Conservation (phyloP, 2,329 filamentous ascomycete species). For the Monilinia fructicola region DNA sequence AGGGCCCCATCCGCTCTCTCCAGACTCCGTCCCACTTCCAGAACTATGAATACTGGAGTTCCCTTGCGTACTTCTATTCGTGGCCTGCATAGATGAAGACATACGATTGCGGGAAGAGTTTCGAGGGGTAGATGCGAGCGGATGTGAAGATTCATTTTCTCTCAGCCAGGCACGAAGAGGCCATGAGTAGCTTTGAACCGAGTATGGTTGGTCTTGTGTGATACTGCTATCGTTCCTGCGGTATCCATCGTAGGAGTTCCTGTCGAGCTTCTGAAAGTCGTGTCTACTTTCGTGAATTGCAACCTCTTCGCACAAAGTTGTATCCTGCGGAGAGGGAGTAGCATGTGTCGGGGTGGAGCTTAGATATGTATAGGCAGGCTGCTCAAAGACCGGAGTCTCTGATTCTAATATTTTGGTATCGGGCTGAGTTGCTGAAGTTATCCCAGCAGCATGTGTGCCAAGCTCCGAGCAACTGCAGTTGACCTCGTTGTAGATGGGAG, state of each 20-base stretch:
- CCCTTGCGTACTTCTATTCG: constrained; percentile 30
- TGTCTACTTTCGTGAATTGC: background rate
- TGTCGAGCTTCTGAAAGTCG: background rate
- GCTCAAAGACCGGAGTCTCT: constrained; percentile 25
- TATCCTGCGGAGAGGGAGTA: background rate
- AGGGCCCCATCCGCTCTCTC: constrained; percentile 23
- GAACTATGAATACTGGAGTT: constrained; percentile 27
- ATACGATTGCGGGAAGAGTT: constrained; percentile 5
- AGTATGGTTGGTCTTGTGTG: background rate
- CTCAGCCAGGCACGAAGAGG: constrained; percentile 6
- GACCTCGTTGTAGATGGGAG: constrained; percentile 33
- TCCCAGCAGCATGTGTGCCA: constrained; percentile 20
- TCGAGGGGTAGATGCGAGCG: background rate
- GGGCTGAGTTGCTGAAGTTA: background rate
- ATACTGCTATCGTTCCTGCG: background rate
- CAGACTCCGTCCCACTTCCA: constrained; percentile 23
- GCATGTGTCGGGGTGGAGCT: background rate
- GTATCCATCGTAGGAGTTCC: background rate
- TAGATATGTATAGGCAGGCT: constrained; percentile 19
- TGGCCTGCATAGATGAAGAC: constrained; percentile 22
- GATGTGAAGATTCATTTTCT: background rate
- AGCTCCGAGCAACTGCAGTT: constrained; percentile 35
- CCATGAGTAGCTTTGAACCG: background rate
- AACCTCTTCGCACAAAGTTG: too few species aligned
- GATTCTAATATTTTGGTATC: constrained; percentile 10